phyloP scores from a whole-genome alignment of 257 asterid species.

The Salvia rosmarinus region DNA sequence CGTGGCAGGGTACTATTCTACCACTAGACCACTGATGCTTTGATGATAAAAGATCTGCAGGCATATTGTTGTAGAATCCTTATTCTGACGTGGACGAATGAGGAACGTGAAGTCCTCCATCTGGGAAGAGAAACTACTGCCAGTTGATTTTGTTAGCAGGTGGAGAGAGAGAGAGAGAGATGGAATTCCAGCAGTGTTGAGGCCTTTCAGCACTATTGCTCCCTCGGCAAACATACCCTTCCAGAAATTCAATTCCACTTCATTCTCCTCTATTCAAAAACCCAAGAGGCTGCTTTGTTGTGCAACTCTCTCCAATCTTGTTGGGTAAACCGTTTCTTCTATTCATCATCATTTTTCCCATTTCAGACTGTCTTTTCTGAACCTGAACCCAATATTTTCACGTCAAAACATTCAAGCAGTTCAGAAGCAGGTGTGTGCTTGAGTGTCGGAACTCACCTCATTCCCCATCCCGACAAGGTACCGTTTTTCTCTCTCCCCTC shows the following conservation, averaged over 20 bases:
- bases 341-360: neutral
- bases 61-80: too few relatives aligned
- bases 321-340: slow-evolving; percentile 37
- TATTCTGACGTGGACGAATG: too few relatives aligned
- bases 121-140: neutral
- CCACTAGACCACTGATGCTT: slow-evolving; percentile 92
- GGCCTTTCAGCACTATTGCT: slow-evolving; percentile 34
- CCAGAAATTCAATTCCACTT: slow-evolving; percentile 22
- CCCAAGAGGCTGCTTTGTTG: slow-evolving; percentile 33
- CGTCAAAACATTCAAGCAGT: slow-evolving; percentile 30
- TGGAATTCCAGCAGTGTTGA: slow-evolving; percentile 58
- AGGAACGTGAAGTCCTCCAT: slow-evolving; percentile 27
- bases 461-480: slow-evolving; percentile 94
- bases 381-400: neutral
- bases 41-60: too few relatives aligned
- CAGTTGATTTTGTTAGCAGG: neutral
- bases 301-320: slow-evolving; percentile 41
- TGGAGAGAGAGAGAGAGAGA: slow-evolving; percentile 29
- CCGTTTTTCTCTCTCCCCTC: neutral
- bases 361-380: neutral
- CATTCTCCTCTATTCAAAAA: slow-evolving; percentile 33
- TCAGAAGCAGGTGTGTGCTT: slow-evolving; percentile 60
- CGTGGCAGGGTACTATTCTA: slow-evolving; percentile 98
- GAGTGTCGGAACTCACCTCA: slow-evolving; percentile 64
- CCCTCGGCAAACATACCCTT: slow-evolving; percentile 5